Base-by-base conservation (phyloP, 495 filamentous ascomycete genomes). In the Pseudevernia furfuracea region DNA sequence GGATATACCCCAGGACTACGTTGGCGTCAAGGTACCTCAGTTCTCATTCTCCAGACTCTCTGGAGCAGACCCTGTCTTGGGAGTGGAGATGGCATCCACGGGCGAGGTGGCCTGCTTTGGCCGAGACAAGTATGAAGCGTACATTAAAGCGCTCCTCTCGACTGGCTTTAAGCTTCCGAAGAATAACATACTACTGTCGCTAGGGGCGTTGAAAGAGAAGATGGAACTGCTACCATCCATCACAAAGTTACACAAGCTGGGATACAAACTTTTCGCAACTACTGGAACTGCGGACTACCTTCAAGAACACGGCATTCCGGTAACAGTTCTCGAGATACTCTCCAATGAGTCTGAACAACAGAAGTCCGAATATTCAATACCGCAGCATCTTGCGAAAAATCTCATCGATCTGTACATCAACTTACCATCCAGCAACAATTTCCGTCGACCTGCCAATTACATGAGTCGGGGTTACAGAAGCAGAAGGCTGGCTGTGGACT, bases 341-440 rank as follows among this genome's bases (percentile, higher is more conserved):
- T 82, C 82, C 58, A 85, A 77, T 36, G 73, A 84, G 65, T 81
- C 85, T 43, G 86, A 90, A 53, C 86, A 89, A 62, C 90, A 96
- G 74, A 94, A 95, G 76, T 90, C 90, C 1, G 93, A 98, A 75
- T 97, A 93, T 79, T 97, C 94, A 28, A 80, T 98, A 66, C 94
- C 90, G 14, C 90, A 97, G 73, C 92, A 96, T 79, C 76, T 98
- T 72, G 88, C 93, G 41, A 97, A 96, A 75, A 96, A 97, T 75
- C 84, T 94, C 73, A 97, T 98, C 65, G 93, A 97, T 76, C 81
- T 98, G 41, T 98, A 97, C 76, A 96, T 98, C 84, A 98, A 98
- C 76, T 78, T 98, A 73, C 94, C 94, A 7, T 96, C 92, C n/a
- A 96, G 81, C 83, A 98, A 98, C 76, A 87, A 90, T 67, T 97